A percentile compares a stretch with the other conserved stretches of the same genome.
Evolutionary conservation across 495 filamentous ascomycete species (phyloP).

Genomic region (Aspergillus hancockii): DNA sequence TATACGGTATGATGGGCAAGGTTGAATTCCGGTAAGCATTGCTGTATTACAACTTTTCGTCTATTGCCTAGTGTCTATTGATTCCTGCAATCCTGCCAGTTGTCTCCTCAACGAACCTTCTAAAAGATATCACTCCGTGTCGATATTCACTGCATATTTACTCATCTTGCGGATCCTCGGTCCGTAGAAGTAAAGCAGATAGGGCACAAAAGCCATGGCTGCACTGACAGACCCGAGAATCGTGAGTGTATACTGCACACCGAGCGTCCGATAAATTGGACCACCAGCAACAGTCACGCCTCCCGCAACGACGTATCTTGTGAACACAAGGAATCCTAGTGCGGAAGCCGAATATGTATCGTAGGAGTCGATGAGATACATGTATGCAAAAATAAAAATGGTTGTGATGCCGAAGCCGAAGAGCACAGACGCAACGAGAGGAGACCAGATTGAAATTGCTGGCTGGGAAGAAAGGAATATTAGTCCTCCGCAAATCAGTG

Average conservation of each 20-base stretch:
- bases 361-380: conserved; percentile 57
- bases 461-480: conserved; percentile 25
- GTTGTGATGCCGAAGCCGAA: conserved; percentile 52
- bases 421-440: conserved; percentile 43
- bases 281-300: conserved; percentile 44
- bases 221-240: conserved; percentile 47
- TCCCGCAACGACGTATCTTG: conserved; percentile 49
- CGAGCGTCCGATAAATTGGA: conserved; percentile 49
- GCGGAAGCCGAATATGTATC: conserved; percentile 37
- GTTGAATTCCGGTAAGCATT: no score
- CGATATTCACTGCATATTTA: no score
- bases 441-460: conserved; percentile 53
- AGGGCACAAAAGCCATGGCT: conserved; percentile 50
- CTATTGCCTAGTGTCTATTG: no score
- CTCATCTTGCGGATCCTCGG: conserved; percentile 42
- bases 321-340: conserved; percentile 46
- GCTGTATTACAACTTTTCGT: no score
- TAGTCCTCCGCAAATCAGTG: no score
- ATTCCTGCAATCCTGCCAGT: no score
- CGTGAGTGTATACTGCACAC: conserved; percentile 53
- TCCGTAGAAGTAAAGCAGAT: conserved; percentile 52
- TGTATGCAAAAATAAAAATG: conserved; percentile 48
- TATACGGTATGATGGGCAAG: no score
- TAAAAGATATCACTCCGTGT: no score
- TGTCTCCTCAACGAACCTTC: no score